Evolutionary conservation across 2,329 filamentous ascomycete genomes (phyloP).

Genomic region (Hypoxylon sp.): DNA sequence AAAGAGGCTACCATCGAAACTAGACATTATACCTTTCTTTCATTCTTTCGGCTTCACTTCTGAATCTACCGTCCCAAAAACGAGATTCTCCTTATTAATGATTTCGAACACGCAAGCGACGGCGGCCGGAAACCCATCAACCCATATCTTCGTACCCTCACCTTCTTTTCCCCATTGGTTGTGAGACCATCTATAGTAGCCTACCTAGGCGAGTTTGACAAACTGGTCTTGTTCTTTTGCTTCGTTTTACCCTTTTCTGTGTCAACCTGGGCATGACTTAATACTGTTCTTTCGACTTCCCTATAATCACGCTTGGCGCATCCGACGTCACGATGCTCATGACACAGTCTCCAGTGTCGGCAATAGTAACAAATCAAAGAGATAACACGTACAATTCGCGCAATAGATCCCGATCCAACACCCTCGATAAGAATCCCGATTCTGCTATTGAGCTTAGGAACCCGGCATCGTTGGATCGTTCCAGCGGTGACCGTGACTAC

Average conservation of each 20-base stretch:
- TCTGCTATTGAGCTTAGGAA: constrained; percentile 53
- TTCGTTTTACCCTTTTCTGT: constrained; percentile 27
- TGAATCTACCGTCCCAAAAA: constrained; percentile 21
- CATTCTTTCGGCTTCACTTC: constrained; percentile 35
- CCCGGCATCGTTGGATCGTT: constrained; percentile 54
- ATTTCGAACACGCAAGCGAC: constrained; percentile 31
- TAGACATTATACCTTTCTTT: constrained; percentile 29
- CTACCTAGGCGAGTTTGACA: constrained; percentile 22
- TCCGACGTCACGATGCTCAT: constrained; percentile 67
- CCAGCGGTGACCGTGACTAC: constrained; percentile 54
- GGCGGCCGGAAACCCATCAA: constrained; percentile 26
- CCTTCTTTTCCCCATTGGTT: constrained; percentile 23
- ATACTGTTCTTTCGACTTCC: constrained; percentile 43
- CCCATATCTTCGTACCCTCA: constrained; percentile 23
- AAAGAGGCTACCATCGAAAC: constrained; percentile 19
- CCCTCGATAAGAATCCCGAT: constrained; percentile 51
- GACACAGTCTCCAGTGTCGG: constrained; percentile 64
- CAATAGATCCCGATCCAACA: constrained; percentile 52
- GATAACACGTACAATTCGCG: constrained; percentile 56
- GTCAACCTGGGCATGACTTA: constrained; percentile 51
- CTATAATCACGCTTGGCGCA: constrained; percentile 44
- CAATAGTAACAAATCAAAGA: constrained; percentile 62
- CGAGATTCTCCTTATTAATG: constrained; percentile 36
- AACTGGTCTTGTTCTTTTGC: constrained; percentile 33
- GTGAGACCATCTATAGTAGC: constrained; percentile 23